Evolutionary conservation across 2,329 filamentous ascomycete species (phyloP).

Genomic region (Alternaria viburni): DNA sequence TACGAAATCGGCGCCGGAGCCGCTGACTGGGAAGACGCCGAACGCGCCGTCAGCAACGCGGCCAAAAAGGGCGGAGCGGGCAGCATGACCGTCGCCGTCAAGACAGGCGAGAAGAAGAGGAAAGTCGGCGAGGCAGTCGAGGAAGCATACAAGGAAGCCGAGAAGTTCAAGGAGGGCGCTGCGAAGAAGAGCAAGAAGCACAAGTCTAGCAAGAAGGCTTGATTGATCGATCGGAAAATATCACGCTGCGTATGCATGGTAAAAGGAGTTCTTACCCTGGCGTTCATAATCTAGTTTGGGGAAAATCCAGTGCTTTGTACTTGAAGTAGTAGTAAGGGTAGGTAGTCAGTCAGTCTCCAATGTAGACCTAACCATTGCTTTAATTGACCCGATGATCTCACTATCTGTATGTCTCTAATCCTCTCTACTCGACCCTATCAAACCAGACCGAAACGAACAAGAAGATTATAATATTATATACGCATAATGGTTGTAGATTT

Average conservation of each 20-base stretch:
- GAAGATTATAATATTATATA: constrained; percentile 1
- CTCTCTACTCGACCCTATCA: background rate
- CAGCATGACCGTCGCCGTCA: constrained; percentile 77
- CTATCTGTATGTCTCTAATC: background rate
- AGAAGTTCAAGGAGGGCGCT: constrained; percentile 44
- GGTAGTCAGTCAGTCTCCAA: background rate
- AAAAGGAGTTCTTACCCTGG: background rate
- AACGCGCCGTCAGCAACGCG: constrained; percentile 71
- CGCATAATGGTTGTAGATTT: background rate
- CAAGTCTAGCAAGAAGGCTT: constrained; percentile 54
- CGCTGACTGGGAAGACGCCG: constrained; percentile 66
- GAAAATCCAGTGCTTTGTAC: background rate
- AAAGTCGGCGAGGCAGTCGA: constrained; percentile 68
- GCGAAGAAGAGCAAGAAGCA: constrained; percentile 44
- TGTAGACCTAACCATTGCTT: background rate
- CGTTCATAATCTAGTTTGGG: background rate
- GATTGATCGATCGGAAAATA: background rate
- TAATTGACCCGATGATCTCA: background rate
- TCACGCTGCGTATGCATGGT: background rate
- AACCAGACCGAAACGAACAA: background rate
- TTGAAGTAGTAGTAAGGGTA: background rate
- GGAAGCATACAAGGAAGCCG: constrained; percentile 52
- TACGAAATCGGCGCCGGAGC: constrained; percentile 57
- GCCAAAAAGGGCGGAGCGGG: constrained; percentile 58
- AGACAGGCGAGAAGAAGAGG: constrained; percentile 76